Conservation (phyloP, 345 rosid species). For the Bruguiera parviflora region DNA sequence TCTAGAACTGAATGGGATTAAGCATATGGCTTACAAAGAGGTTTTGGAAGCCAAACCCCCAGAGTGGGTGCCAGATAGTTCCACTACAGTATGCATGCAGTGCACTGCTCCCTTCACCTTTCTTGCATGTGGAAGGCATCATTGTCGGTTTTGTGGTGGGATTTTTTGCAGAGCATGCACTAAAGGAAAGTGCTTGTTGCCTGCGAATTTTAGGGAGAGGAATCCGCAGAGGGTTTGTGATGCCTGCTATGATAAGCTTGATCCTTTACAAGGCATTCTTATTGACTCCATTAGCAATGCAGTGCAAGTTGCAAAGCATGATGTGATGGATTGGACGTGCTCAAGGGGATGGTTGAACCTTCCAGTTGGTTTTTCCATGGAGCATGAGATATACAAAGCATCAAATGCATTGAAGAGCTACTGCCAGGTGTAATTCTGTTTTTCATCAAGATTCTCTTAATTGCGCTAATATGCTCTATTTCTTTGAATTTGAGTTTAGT, state of each 20-base stretch:
- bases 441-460: slow-evolving; percentile 2
- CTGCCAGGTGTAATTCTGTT: slow-evolving; percentile 33
- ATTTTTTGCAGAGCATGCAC: slow-evolving; percentile 78
- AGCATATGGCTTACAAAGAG: slow-evolving; percentile 59
- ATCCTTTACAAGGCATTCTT: slow-evolving; percentile 81
- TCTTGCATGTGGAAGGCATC: slow-evolving; percentile 87
- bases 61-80: slow-evolving; percentile 94
- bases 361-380: slow-evolving; percentile 91
- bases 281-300: slow-evolving; percentile 86
- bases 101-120: slow-evolving; percentile 79
- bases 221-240: slow-evolving; percentile 95
- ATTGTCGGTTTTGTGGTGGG: slow-evolving; percentile 96
- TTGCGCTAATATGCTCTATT: slow-evolving; percentile 50
- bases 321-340: slow-evolving; percentile 91
- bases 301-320: slow-evolving; percentile 88
- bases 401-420: slow-evolving; percentile 74
- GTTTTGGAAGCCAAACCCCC: slow-evolving; percentile 87
- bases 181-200: slow-evolving; percentile 81
- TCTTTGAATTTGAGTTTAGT: slow-evolving; percentile 39
- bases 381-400: slow-evolving; percentile 92
- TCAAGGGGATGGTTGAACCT: slow-evolving; percentile 91
- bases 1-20: slow-evolving; percentile 52
- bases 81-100: slow-evolving; percentile 69
- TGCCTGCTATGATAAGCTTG: slow-evolving; percentile 90
- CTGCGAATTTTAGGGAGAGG: slow-evolving; percentile 76